phyloP scores from a whole-genome alignment of 345 rosid genomes.

The Camelina sativa region DNA sequence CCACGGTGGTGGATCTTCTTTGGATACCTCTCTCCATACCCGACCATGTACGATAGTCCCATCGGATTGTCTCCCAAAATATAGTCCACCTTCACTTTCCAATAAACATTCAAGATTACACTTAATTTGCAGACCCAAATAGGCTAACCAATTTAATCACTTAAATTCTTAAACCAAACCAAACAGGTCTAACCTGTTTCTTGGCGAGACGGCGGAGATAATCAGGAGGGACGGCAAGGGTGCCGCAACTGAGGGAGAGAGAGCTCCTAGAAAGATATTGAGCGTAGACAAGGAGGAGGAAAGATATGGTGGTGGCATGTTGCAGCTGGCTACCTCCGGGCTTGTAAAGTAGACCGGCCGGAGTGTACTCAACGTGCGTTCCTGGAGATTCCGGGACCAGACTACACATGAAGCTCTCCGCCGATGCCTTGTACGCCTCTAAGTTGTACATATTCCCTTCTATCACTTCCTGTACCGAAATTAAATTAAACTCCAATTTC shows the following conservation, averaged over 20 bases:
- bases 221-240: slow-evolving; percentile 50
- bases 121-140: background rate
- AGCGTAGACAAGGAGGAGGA: slow-evolving; percentile 85
- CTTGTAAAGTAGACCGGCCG: slow-evolving; percentile 93
- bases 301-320: slow-evolving; percentile 86
- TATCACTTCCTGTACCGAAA: slow-evolving; percentile 61
- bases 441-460: slow-evolving; percentile 65
- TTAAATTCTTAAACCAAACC: slow-evolving; percentile 3
- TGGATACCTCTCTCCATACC: slow-evolving; percentile 74
- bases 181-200: slow-evolving; percentile 54
- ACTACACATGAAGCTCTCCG: slow-evolving; percentile 97
- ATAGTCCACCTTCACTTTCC: slow-evolving; percentile 63
- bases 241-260: slow-evolving; percentile 71
- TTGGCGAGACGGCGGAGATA: slow-evolving; percentile 80
- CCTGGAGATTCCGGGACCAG: slow-evolving; percentile 75
- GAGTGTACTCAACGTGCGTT: slow-evolving; percentile 70
- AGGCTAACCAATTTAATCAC: background rate
- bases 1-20: slow-evolving; percentile 92
- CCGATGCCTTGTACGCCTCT: slow-evolving; percentile 82
- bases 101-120: background rate
- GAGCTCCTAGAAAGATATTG: slow-evolving; percentile 69
- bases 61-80: slow-evolving; percentile 87
- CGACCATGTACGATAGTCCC: slow-evolving; percentile 92
- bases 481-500: background rate
- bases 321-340: slow-evolving; percentile 98